phyloP scores from a whole-genome alignment of 176 grass and related monocot species.

The Eleusine indica region DNA sequence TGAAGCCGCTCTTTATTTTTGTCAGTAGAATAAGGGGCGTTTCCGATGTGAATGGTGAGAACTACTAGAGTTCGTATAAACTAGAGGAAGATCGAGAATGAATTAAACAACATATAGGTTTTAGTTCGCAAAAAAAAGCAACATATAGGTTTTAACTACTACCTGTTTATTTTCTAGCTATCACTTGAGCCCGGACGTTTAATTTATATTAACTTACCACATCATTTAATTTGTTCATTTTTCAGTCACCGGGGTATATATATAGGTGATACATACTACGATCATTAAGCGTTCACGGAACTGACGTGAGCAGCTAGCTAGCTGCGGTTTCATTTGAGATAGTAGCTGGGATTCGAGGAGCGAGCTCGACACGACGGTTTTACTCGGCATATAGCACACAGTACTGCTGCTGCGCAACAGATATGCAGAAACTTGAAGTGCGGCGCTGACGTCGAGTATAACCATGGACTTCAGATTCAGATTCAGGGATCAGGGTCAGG shows the following conservation, averaged over 20 bases:
- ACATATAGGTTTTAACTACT: background rate
- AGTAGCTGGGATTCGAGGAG: background rate
- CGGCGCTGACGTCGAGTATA: background rate
- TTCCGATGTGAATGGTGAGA: background rate
- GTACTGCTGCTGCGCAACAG: background rate
- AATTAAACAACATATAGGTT: background rate
- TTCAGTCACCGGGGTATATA: background rate
- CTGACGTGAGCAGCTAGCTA: background rate
- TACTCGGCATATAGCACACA: background rate
- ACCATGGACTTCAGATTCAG: background rate
- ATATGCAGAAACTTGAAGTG: background rate
- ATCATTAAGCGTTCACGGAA: background rate
- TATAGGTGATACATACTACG: background rate
- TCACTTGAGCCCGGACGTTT: background rate
- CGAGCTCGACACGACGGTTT: background rate
- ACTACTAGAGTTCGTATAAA: background rate
- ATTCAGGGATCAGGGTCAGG: background rate
- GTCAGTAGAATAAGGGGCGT: background rate
- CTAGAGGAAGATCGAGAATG: background rate
- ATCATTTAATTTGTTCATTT: background rate
- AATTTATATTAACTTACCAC: background rate
- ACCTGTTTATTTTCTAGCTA: background rate
- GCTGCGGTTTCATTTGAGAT: background rate
- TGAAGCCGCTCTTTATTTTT: background rate
- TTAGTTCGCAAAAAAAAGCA: background rate